A percentile compares a stretch with the other conserved stretches of the same genome.
These are phyloP conservation scores for Spathaspora jeffriesii DNA, from an alignment of 1,139 yeast genomes.

Conservation along the genomic window DNA sequence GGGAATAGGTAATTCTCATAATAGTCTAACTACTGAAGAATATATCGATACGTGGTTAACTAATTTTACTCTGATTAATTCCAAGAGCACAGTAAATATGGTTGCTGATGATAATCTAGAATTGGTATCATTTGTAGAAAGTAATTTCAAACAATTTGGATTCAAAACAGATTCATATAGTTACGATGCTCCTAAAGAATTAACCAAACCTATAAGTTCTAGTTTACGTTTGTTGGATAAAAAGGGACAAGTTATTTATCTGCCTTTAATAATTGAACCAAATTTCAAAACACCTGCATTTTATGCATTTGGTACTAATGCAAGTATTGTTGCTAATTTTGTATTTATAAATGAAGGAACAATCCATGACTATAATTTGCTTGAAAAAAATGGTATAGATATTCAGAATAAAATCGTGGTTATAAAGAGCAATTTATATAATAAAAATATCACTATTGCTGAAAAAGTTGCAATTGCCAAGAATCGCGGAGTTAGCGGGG, in stretches of 20 bases:
- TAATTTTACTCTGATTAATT: constrained; percentile 21
- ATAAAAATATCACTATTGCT: constrained; percentile 16
- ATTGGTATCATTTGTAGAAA: constrained; percentile 25
- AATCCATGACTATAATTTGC: constrained; percentile 25
- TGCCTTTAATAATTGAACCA: constrained; percentile 27
- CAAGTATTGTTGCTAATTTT: constrained; percentile 24
- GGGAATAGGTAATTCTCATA: constrained; percentile 27
- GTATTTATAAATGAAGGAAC: constrained; percentile 34
- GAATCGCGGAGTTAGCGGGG: constrained; percentile 27
- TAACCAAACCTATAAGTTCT: constrained; percentile 25
- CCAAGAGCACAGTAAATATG: constrained; percentile 20
- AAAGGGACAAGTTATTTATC: constrained; percentile 22
- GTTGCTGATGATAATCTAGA: constrained; percentile 27
- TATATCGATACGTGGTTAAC: constrained; percentile 26
- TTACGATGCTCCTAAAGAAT: constrained; percentile 18
- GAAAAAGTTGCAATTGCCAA: constrained; percentile 32
- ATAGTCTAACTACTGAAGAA: constrained; percentile 27
- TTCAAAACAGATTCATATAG: constrained; percentile 21
- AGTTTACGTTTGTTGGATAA: constrained; percentile 26
- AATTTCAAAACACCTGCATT: constrained; percentile 37
- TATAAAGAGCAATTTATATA: constrained; percentile 17
- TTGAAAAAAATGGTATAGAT: constrained; percentile 20
- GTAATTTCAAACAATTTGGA: constrained; percentile 28
- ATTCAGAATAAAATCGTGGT: constrained; percentile 30
- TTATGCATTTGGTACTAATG: constrained; percentile 31